Percentiles rank a stretch among this genome's conserved stretches.
Conservation (phyloP, 1,284 basidiomycete species). For the Phlebopus sp. region DNA sequence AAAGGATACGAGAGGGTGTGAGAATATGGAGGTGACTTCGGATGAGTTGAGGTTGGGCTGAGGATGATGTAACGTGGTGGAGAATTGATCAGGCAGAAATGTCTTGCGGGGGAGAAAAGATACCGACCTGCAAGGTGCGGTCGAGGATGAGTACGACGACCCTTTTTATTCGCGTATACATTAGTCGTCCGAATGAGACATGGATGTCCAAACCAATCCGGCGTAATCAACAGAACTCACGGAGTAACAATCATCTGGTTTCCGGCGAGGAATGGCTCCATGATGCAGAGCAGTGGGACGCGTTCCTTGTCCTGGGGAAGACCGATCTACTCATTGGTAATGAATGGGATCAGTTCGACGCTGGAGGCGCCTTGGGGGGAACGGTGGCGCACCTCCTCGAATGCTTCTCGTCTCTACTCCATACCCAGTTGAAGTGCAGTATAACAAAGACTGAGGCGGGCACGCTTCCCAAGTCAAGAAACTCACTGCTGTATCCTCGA, state of each 20-base stretch:
- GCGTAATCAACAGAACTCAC: conserved; percentile 40
- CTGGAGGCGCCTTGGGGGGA: no score
- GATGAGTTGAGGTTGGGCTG: conserved; percentile 76
- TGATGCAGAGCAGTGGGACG: conserved; percentile 68
- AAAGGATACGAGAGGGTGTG: conserved; percentile 75
- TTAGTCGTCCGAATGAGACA: background rate
- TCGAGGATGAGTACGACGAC: conserved; percentile 82
- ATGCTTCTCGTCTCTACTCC: conserved; percentile 66
- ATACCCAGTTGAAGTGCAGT: background rate
- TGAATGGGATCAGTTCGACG: background rate
- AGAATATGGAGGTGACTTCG: conserved; percentile 79
- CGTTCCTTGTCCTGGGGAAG: conserved; percentile 65
- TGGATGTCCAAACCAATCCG: background rate
- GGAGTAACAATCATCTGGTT: conserved; percentile 76
- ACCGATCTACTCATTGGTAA: conserved; percentile 58
- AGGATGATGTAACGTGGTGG: background rate
- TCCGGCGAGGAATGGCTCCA: conserved; percentile 75
- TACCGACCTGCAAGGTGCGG: conserved; percentile 58
- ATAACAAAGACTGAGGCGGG: background rate
- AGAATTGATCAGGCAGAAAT: no score
- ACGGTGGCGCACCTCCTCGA: conserved; percentile 53
- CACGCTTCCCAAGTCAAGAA: no score
- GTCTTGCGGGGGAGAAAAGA: background rate
- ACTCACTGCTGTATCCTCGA: conserved; percentile 78
- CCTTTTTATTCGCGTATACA: conserved; percentile 41